These are phyloP conservation scores for Apiospora marii DNA, from an alignment of 2,329 filamentous ascomycete genomes.

Conservation along the genomic window DNA sequence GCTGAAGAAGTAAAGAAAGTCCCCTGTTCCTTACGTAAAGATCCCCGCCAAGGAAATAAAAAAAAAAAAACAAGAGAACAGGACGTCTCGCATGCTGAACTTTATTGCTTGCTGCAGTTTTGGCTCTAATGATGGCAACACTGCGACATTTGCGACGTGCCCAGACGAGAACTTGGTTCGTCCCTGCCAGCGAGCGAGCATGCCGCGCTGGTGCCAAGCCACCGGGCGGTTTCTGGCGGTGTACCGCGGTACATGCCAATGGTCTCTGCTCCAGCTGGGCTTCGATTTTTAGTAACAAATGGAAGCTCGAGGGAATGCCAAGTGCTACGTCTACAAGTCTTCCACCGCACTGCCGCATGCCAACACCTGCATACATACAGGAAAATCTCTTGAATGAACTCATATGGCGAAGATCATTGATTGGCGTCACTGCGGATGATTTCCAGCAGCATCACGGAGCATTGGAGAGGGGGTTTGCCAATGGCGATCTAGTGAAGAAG, in stretches of 20 bases:
- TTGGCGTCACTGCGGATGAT: too few species aligned
- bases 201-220: slow-evolving; percentile 1
- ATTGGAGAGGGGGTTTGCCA: neutral
- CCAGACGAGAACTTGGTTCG: neutral
- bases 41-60: neutral
- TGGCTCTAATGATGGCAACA: neutral
- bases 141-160: neutral
- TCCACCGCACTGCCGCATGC: neutral
- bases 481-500: neutral
- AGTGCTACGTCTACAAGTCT: neutral
- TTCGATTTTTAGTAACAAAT: neutral
- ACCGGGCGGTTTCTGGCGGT: neutral
- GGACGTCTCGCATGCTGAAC: neutral
- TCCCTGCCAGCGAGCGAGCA: neutral
- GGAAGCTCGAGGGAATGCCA: neutral
- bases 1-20: neutral
- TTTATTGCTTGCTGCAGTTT: neutral
- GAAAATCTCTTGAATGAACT: neutral
- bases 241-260: neutral
- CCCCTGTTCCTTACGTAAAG: neutral
- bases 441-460: neutral
- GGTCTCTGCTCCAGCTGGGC: neutral
- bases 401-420: neutral
- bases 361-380: neutral
- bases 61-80: neutral